Percentiles rank a stretch among this genome's conserved stretches.
Evolutionary conservation across 257 asterid genomes (phyloP).

Genomic region (Nicotiana noctiflora): DNA sequence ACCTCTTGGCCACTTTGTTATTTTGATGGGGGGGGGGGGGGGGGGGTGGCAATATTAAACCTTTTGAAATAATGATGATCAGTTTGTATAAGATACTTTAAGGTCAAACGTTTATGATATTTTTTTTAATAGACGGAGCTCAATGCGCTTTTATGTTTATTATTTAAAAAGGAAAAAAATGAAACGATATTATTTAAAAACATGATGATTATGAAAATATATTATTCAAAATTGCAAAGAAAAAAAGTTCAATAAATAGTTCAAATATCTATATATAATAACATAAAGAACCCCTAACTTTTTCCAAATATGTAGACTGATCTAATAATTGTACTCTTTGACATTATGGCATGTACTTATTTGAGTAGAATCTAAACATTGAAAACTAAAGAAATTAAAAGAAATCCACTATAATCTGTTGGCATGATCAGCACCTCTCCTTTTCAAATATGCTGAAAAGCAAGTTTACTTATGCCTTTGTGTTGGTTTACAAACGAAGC

Average conservation of each 20-base stretch:
- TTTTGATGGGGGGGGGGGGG: no score
- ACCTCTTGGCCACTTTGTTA: no score
- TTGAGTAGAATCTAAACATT: neutral
- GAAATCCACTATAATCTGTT: neutral
- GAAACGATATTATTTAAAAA: no score
- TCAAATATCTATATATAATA: neutral
- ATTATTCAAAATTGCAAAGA: no score
- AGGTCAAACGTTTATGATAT: no score
- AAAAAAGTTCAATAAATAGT: neutral
- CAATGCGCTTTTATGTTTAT: no score
- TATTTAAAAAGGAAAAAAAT: no score
- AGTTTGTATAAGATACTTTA: no score
- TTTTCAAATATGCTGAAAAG: slow-evolving; percentile 8
- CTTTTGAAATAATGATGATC: no score
- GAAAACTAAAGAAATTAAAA: neutral
- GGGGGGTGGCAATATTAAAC: no score
- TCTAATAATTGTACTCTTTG: neutral
- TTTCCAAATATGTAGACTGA: neutral
- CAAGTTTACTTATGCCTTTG: neutral
- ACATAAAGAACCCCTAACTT: neutral
- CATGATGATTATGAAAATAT: no score
- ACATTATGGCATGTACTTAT: neutral
- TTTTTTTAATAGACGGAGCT: no score
- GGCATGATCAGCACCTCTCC: slow-evolving; percentile 2
- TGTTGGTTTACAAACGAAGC: neutral